Evolutionary conservation across 352 stramenopile genomes (phyloP).

Genomic region (Globisporangium rhizosaccharum): DNA sequence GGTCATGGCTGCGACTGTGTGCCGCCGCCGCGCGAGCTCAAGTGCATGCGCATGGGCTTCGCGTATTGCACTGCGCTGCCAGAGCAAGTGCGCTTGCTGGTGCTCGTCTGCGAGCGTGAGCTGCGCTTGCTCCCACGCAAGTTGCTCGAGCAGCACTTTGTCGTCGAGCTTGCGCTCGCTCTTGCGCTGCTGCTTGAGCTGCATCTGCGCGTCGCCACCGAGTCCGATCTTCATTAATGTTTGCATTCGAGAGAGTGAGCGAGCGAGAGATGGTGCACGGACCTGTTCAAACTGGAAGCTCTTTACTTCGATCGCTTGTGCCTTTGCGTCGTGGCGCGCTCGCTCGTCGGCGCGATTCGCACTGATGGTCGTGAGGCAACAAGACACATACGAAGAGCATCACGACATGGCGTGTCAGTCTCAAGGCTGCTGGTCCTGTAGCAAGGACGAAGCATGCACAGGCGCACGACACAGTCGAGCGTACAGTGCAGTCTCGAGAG

Average conservation of each 20-base stretch:
- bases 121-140: slow-evolving; percentile 35
- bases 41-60: slow-evolving; percentile 20
- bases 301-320: slow-evolving; percentile 10
- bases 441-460: background rate
- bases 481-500: slow-evolving; percentile 5
- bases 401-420: background rate
- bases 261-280: background rate
- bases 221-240: background rate
- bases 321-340: slow-evolving; percentile 2
- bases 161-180: slow-evolving; percentile 25
- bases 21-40: slow-evolving; percentile 25
- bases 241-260: background rate
- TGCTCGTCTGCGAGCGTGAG: slow-evolving; percentile 15
- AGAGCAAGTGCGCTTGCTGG: slow-evolving; percentile 3
- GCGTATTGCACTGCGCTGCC: slow-evolving; percentile 14
- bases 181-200: slow-evolving; percentile 13
- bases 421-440: background rate
- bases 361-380: slow-evolving; percentile 1
- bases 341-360: slow-evolving; percentile 8
- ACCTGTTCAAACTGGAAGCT: slow-evolving; percentile 18
- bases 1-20: slow-evolving; percentile 20
- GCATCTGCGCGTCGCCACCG: slow-evolving; percentile 15
- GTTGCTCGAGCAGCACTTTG: slow-evolving; percentile 20
- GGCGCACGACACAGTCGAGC: background rate
- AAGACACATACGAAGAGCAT: background rate